phyloP scores from a whole-genome alignment of 257 asterid genomes.

The Dorcoceras hygrometricum region DNA sequence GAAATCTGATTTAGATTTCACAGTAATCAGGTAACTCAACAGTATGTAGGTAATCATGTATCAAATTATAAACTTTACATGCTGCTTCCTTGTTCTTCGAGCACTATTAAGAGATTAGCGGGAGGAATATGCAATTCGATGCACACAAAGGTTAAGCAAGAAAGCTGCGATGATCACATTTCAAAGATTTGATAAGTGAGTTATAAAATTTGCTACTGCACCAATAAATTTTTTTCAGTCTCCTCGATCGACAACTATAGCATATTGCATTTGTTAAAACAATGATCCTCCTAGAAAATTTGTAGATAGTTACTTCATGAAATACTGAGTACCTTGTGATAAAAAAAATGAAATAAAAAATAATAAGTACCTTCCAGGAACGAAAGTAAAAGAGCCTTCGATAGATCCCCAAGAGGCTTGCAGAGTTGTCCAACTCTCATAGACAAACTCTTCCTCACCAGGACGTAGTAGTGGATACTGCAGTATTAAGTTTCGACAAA shows the following conservation, averaged over 20 bases:
- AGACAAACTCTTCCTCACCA: conserved; percentile 73
- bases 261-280: background rate
- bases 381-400: conserved; percentile 81
- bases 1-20: too few relatives aligned
- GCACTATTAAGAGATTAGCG: background rate
- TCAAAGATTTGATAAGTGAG: too few relatives aligned
- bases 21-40: background rate
- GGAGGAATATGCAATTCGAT: background rate
- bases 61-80: too few relatives aligned
- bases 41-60: background rate
- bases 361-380: conserved; percentile 99
- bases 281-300: background rate
- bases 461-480: conserved; percentile 82
- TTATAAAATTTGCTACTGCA: background rate
- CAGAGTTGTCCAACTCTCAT: conserved; percentile 66
- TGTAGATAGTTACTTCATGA: conserved; percentile 1
- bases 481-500: conserved; percentile 24
- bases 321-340: too few relatives aligned
- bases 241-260: background rate
- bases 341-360: too few relatives aligned
- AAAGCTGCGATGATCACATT: too few relatives aligned
- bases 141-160: background rate
- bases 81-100: too few relatives aligned
- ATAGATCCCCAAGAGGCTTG: conserved; percentile 55
- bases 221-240: background rate